Evolutionary conservation across 1,284 basidiomycete genomes (phyloP).

Genomic region (Marasmius sp.): DNA sequence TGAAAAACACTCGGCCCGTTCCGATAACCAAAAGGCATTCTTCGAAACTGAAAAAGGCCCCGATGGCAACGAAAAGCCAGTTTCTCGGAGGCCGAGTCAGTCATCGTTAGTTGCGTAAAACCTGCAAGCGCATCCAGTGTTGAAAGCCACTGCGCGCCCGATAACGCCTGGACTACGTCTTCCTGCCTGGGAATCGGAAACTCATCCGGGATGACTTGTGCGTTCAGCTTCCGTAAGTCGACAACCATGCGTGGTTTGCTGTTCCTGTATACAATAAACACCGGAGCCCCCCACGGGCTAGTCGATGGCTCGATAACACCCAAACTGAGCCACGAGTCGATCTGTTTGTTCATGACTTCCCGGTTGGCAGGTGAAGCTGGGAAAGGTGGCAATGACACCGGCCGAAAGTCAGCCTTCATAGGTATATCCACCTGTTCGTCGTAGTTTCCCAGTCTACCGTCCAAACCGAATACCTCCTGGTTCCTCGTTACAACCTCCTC

Average conservation of each 20-base stretch:
- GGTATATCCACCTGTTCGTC: slow-evolving; percentile 17
- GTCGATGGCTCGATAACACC: slow-evolving; percentile 27
- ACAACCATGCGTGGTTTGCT: slow-evolving; percentile 27
- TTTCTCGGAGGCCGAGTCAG: slow-evolving; percentile 20
- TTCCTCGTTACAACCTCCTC: too few relatives aligned
- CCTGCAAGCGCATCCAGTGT: slow-evolving; percentile 27
- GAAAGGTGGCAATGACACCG: slow-evolving; percentile 23
- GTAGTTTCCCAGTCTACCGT: slow-evolving; percentile 23
- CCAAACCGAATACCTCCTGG: slow-evolving; percentile 25
- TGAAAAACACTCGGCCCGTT: slow-evolving; percentile 24
- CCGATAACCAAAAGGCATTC: slow-evolving; percentile 29
- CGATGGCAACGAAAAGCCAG: slow-evolving; percentile 26
- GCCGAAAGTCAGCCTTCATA: slow-evolving; percentile 16
- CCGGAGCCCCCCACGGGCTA: slow-evolving; percentile 28
- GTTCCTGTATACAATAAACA: slow-evolving; percentile 25
- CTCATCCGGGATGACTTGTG: slow-evolving; percentile 25
- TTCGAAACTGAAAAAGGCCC: slow-evolving; percentile 26
- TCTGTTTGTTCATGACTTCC: slow-evolving; percentile 27
- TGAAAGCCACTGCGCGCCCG: slow-evolving; percentile 22
- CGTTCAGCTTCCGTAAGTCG: slow-evolving; percentile 25
- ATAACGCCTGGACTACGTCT: slow-evolving; percentile 25
- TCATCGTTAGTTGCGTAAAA: slow-evolving; percentile 26
- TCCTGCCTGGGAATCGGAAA: slow-evolving; percentile 27
- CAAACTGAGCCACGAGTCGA: slow-evolving; percentile 22
- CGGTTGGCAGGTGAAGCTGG: slow-evolving; percentile 24